Conservation (phyloP, 2,329 filamentous ascomycete species). For the Penicillium griseofulvum region DNA sequence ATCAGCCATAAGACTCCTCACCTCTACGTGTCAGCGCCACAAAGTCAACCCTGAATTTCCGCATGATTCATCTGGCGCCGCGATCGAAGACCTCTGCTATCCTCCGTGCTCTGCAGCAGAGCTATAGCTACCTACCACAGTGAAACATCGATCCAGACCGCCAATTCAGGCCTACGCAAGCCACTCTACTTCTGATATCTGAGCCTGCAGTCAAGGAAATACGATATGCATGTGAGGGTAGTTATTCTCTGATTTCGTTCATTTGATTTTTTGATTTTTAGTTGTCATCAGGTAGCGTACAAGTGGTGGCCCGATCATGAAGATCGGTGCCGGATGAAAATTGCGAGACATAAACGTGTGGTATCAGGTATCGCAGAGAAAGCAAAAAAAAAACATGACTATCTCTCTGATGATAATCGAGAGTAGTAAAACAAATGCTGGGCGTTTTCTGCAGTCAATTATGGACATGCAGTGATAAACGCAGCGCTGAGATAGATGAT, state of each 20-base stretch:
- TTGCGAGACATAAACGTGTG: conserved; percentile 19
- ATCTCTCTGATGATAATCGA: conserved; percentile 5
- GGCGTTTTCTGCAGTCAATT: conserved; percentile 17
- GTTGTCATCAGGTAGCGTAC: conserved; percentile 21
- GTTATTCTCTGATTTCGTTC: conserved; percentile 6
- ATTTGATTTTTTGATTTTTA: conserved; percentile 11
- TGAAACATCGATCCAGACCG: conserved; percentile 16
- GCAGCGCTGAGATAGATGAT: conserved; percentile 16
- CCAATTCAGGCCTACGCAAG: conserved; percentile 17
- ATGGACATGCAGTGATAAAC: conserved; percentile 13
- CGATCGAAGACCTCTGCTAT: conserved; percentile 10
- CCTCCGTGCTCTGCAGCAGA: conserved; percentile 4
- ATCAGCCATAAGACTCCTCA: conserved; percentile 1
- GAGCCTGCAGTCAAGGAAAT: neutral
- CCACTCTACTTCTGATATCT: conserved; percentile 5
- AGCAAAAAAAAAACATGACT: conserved; percentile 2
- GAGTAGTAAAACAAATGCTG: conserved; percentile 13
- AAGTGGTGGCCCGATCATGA: conserved; percentile 11
- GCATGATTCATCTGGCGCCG: conserved; percentile 15
- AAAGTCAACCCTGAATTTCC: conserved; percentile 10
- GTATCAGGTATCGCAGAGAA: conserved; percentile 32
- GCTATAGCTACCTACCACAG: conserved; percentile 5
- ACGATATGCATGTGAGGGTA: conserved; percentile 5
- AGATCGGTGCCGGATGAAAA: neutral
- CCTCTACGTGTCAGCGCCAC: conserved; percentile 28